Evolutionary conservation across 2,329 filamentous ascomycete species (phyloP), one percentile per base, ranked within the genome.

Genomic region (Pseudogymnoascus sp.): DNA sequence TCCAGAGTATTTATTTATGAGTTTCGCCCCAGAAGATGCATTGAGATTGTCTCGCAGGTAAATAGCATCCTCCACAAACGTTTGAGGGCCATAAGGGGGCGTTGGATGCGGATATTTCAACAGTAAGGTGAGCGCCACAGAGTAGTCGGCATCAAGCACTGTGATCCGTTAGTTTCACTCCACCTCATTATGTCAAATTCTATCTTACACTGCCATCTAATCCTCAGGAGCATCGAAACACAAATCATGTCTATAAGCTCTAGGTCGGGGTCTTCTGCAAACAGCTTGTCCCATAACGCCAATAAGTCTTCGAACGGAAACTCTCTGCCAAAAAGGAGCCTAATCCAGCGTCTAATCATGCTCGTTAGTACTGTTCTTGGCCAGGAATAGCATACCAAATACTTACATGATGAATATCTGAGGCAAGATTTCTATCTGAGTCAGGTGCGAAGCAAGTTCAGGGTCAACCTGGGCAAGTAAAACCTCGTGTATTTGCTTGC

Each of bases 351-450:
- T 63, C 71, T 73, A 50, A 18, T 33, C 7, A 33, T 30, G 43
- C 38, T 3, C 30, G 16, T 18, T 60, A 25, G 41, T 65, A 35
- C 65, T 54, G 39, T 58, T 8, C 18, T 50, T 57, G 8, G 38
- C 22, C n/a, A 59, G 33, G 4, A 57, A 11, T 33, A 14, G 14
- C 12, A 16, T 41, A 20, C 16, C 28, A 8, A n/a, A 50, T 1
- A 71, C 83, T 73, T 75, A 94, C 89, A 97, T 95, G 22, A 97
- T 77, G 70, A 97, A 99, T 58, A 99, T 93, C 69, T 99, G 94
- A 1, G 94, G 94, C n/a, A 97, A 77, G 64, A 99, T 86, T 63
- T 97, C 93, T 54, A 97, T 86, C 63, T 85, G 83, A 62, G 86
- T 86, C 16, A 99, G 80, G 72, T 97, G 92, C 22, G 80, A 79